phyloP scores from a whole-genome alignment of 495 filamentous ascomycete genomes.

The Tuber indicum region DNA sequence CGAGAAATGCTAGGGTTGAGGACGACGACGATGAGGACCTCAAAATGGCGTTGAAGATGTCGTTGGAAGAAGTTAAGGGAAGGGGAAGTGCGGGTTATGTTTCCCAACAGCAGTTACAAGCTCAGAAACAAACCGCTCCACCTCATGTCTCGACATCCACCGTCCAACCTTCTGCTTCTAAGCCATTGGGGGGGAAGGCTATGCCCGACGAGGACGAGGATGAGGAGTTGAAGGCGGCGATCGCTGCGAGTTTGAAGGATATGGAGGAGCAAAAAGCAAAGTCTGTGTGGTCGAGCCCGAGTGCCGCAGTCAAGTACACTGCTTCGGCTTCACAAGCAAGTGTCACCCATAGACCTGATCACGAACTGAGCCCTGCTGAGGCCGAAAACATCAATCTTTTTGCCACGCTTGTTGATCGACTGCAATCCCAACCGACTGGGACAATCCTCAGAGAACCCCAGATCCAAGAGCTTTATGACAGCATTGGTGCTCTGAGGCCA shows the following conservation, averaged over 20 bases:
- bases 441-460: slow-evolving; percentile 93
- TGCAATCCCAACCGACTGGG: slow-evolving; percentile 91
- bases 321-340: slow-evolving; percentile 46
- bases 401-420: slow-evolving; percentile 82
- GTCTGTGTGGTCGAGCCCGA: slow-evolving; percentile 39
- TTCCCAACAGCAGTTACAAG: slow-evolving; percentile 50
- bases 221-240: slow-evolving; percentile 87
- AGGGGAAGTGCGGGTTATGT: slow-evolving; percentile 61
- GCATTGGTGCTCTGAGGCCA: slow-evolving; percentile 82
- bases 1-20: slow-evolving; percentile 72
- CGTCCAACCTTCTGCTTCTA: slow-evolving; percentile 43
- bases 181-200: slow-evolving; percentile 43
- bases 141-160: slow-evolving; percentile 40
- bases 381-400: slow-evolving; percentile 98
- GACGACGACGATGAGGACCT: slow-evolving; percentile 94
- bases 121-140: slow-evolving; percentile 43
- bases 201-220: slow-evolving; percentile 68
- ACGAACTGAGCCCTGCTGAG: slow-evolving; percentile 88
- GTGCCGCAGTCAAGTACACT: slow-evolving; percentile 38
- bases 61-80: slow-evolving; percentile 80
- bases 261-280: slow-evolving; percentile 98
- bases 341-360: slow-evolving; percentile 59
- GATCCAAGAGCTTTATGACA: slow-evolving; percentile 96
- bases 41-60: slow-evolving; percentile 89
- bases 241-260: slow-evolving; percentile 90